Percentiles rank a stretch among this genome's conserved stretches.
Evolutionary conservation across 2,329 filamentous ascomycete genomes (phyloP).

Genomic region (Stagonosporopsis rhizophila): DNA sequence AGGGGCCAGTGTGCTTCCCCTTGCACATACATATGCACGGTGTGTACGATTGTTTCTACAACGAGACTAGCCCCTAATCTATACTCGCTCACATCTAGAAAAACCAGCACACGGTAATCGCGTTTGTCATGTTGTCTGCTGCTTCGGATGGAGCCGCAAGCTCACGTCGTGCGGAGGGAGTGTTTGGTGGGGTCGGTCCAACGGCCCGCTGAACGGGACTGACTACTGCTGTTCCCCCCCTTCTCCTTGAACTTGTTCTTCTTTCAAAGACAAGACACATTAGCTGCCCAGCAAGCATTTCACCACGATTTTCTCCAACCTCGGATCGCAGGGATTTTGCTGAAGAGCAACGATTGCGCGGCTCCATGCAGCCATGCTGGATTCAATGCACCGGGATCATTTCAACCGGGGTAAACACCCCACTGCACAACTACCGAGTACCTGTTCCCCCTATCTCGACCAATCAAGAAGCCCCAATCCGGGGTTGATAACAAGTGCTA

Average conservation of each 20-base stretch:
- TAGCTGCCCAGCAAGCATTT: neutral
- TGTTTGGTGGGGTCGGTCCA: constrained; percentile 11
- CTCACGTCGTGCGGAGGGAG: constrained; percentile 10
- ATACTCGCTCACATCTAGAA: neutral
- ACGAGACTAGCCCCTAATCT: neutral
- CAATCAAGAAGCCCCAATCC: constrained; percentile 22
- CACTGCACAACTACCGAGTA: constrained; percentile 18
- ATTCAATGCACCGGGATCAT: neutral
- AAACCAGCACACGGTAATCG: neutral
- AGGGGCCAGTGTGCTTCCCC: neutral
- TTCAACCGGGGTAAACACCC: constrained; percentile 13
- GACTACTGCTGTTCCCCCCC: neutral
- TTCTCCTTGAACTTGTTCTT: neutral
- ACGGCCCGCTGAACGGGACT: constrained; percentile 3
- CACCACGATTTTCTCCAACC: neutral
- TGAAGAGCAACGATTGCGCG: neutral
- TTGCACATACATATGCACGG: neutral
- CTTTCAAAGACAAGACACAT: neutral
- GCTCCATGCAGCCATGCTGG: neutral
- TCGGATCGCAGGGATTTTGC: neutral
- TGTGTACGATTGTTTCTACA: neutral
- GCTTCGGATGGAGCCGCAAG: constrained; percentile 4
- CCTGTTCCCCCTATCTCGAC: constrained; percentile 30
- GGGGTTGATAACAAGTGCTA: constrained; percentile 28
- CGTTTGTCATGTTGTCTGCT: constrained; percentile 3